phyloP scores from a whole-genome alignment of 495 filamentous ascomycete genomes.

The Annulohypoxylon moriforme region DNA sequence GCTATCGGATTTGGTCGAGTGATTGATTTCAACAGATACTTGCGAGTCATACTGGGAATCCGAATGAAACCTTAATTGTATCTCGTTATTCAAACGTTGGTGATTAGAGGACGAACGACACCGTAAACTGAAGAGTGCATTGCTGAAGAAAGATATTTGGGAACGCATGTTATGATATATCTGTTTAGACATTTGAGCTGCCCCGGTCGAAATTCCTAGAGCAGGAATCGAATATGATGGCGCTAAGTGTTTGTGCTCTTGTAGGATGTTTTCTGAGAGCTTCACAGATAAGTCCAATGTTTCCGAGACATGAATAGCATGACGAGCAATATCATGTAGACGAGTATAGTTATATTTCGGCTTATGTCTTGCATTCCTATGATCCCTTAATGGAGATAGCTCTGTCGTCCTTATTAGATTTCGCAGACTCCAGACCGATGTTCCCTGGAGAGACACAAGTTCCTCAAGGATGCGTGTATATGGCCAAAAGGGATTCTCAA shows the following conservation, averaged over 20 bases:
- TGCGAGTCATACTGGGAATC: slow-evolving; percentile 5
- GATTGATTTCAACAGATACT: background rate
- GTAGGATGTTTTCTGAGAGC: background rate
- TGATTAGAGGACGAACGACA: background rate
- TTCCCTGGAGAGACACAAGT: background rate
- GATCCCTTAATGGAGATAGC: background rate
- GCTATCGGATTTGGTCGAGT: background rate
- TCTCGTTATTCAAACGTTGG: slow-evolving; percentile 2
- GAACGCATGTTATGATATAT: background rate
- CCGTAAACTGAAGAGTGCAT: background rate
- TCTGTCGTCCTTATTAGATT: background rate
- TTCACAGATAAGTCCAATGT: background rate
- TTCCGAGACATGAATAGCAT: slow-evolving; percentile 4
- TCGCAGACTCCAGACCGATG: background rate
- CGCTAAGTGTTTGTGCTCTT: background rate
- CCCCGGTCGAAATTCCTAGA: background rate
- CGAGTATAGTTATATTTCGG: slow-evolving; percentile 1
- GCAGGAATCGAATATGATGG: background rate
- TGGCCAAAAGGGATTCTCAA: background rate
- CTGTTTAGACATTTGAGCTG: background rate
- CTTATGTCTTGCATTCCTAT: background rate
- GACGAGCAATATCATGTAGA: slow-evolving; percentile 1
- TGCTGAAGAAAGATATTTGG: background rate
- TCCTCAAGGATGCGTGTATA: slow-evolving; percentile 1
- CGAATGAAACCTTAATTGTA: background rate